phyloP scores from a whole-genome alignment of 164 flowering plant species.

The Buxus sempervirens region DNA sequence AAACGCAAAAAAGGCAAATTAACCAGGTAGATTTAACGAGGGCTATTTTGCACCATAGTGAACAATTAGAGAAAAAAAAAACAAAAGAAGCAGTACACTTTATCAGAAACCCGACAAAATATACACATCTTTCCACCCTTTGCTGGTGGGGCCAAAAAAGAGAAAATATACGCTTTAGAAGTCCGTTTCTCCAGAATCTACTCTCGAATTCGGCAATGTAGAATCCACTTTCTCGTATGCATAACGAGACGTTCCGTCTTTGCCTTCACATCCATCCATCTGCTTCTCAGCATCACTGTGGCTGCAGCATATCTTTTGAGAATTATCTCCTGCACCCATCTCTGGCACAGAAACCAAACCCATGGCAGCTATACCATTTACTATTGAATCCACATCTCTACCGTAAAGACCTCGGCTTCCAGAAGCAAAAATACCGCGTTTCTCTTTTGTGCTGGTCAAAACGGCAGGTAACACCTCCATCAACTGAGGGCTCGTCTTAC shows the following conservation, averaged over 20 bases:
- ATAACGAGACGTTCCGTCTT: neutral
- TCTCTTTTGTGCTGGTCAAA: constrained; percentile 30
- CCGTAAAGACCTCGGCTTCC: constrained; percentile 62
- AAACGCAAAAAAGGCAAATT: no score
- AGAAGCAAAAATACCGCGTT: constrained; percentile 24
- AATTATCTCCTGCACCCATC: neutral
- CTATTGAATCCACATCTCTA: constrained; percentile 42
- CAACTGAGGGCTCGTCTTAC: constrained; percentile 42
- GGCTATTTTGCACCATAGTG: no score
- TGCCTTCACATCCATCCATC: neutral
- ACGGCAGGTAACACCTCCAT: constrained; percentile 50
- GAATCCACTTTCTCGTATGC: neutral
- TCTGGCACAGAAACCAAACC: constrained; percentile 29
- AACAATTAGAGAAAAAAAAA: no score
- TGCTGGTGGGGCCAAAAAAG: no score
- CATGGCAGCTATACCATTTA: constrained; percentile 42
- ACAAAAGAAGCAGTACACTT: no score
- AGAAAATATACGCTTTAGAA: no score
- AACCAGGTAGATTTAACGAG: no score
- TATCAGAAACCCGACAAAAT: no score
- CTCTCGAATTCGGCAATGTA: neutral
- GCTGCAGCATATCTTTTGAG: neutral
- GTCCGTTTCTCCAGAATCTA: neutral
- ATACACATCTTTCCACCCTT: no score
- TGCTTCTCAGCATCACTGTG: neutral